phyloP scores from a whole-genome alignment of 495 filamentous ascomycete genomes.

The Coniosporium apollinis region DNA sequence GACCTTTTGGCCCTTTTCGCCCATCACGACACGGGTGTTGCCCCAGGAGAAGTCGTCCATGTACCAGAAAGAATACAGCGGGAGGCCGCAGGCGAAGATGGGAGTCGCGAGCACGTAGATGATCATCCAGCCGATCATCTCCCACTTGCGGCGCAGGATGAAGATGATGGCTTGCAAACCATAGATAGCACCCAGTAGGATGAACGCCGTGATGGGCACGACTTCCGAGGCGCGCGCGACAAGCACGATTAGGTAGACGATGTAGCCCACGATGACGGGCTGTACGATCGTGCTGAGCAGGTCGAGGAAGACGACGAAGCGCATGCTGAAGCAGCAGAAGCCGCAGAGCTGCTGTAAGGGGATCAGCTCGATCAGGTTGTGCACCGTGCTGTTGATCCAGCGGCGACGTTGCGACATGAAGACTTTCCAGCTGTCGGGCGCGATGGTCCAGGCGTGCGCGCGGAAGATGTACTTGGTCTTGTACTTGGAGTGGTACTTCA shows the following conservation, averaged over 20 bases:
- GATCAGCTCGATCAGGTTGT: constrained; percentile 84
- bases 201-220: constrained; percentile 70
- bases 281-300: constrained; percentile 86
- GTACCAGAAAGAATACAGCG: constrained; percentile 95
- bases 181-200: constrained; percentile 80
- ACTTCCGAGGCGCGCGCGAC: constrained; percentile 40
- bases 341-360: constrained; percentile 83
- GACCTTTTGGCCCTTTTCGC: constrained; percentile 81
- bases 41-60: constrained; percentile 99
- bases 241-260: constrained; percentile 70
- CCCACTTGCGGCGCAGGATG: constrained; percentile 90
- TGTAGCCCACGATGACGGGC: constrained; percentile 75
- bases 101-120: constrained; percentile 91
- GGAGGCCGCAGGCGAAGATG: constrained; percentile 78
- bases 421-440: constrained; percentile 84
- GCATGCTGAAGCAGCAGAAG: constrained; percentile 99
- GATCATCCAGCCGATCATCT: constrained; percentile 97
- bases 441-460: constrained; percentile 81
- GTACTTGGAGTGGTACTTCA: constrained; percentile 90
- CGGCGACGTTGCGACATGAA: constrained; percentile 86
- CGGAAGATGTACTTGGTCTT: constrained; percentile 90
- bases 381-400: constrained; percentile 98
- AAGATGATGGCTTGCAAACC: constrained; percentile 93
- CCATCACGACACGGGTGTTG: constrained; percentile 93
- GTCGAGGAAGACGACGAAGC: constrained; percentile 92